A percentile compares a stretch with the other conserved stretches of the same genome.
Evolutionary conservation across 345 rosid species (phyloP).

Genomic region (Raphanus raphanistrum): DNA sequence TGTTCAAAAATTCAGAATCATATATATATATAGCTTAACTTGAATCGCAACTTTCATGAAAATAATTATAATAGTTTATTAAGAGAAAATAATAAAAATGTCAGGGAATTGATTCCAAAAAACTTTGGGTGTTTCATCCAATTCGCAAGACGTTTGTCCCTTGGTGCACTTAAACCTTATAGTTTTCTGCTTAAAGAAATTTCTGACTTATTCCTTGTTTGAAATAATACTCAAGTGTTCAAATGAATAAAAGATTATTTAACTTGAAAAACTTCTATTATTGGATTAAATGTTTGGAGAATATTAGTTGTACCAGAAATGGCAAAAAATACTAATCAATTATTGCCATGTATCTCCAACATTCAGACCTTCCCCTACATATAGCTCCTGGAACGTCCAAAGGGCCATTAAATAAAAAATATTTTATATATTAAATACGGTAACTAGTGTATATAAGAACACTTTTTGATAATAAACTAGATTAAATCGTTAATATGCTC

Average conservation of each 20-base stretch:
- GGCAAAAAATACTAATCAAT: slow-evolving; percentile 26
- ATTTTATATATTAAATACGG: neutral
- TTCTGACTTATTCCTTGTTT: slow-evolving; percentile 33
- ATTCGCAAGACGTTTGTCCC: slow-evolving; percentile 34
- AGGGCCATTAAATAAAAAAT: slow-evolving; percentile 6
- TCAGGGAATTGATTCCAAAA: slow-evolving; percentile 39
- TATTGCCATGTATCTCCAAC: slow-evolving; percentile 22
- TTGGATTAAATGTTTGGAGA: neutral
- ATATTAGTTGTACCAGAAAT: slow-evolving; percentile 38
- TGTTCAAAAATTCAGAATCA: neutral
- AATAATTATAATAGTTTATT: neutral
- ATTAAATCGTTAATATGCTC: neutral
- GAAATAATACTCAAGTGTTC: neutral
- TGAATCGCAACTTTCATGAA: neutral
- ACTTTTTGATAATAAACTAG: neutral
- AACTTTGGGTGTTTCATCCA: slow-evolving; percentile 33
- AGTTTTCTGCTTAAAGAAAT: slow-evolving; percentile 21
- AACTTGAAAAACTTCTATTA: slow-evolving; percentile 14
- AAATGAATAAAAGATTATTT: neutral
- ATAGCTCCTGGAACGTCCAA: slow-evolving; percentile 29
- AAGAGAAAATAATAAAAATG: slow-evolving; percentile 2
- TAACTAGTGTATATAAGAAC: neutral
- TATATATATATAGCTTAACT: neutral
- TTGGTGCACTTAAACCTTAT: slow-evolving; percentile 35
- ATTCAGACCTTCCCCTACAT: slow-evolving; percentile 13